Evolutionary conservation across 768 basidiomycete genomes (phyloP), one percentile per base, ranked within the genome.

Genomic region (Boletus rex-veris): DNA sequence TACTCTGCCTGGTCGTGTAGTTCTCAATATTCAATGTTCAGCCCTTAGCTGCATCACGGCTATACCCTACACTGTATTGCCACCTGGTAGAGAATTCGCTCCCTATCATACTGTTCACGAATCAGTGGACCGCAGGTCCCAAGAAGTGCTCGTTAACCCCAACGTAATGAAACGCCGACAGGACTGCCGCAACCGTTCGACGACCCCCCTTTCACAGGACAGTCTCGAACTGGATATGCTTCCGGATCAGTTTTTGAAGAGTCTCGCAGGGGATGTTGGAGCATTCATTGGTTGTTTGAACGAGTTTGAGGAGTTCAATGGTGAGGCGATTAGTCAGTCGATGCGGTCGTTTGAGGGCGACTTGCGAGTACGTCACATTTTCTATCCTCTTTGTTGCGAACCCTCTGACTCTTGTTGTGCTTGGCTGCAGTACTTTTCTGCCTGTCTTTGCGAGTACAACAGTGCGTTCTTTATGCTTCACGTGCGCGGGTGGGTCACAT

Each of bases 261-360:
- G 65, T 24, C 73, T 82, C 14, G 77, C 80, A 3, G 58, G 62
- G 21, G 80, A 82, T 46, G 72, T 82, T 8, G 73, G 64, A 6
- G 73, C 75, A 0, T 81, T 81, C 52, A 63, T 81, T 10, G 72
- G 71, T 19, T 78, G 74, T 53, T 59, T 81, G 52, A 78, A 77
- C 42, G 80, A 82, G 47, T 82, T 82, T 39, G 78, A 80, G 5
- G 81, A 81, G 55, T 82, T 80, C 18, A 75, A 72, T 7, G 78
- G 81, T 21, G 78, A 81, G 39, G 74, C 74, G 1, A 72, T 81
- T 15, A 78, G 76, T 57, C 68, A 74, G 21, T 77, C 78, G 3
- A 76, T 80, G 61, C 54, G 73, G 24, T 62, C 72, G 3, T 75
- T 82, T 8, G 76, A 80, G 46, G 73, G 72, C 0, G 80, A 81